phyloP scores from a whole-genome alignment of 2,329 filamentous ascomycete species.

The Annulohypoxylon truncatum region DNA sequence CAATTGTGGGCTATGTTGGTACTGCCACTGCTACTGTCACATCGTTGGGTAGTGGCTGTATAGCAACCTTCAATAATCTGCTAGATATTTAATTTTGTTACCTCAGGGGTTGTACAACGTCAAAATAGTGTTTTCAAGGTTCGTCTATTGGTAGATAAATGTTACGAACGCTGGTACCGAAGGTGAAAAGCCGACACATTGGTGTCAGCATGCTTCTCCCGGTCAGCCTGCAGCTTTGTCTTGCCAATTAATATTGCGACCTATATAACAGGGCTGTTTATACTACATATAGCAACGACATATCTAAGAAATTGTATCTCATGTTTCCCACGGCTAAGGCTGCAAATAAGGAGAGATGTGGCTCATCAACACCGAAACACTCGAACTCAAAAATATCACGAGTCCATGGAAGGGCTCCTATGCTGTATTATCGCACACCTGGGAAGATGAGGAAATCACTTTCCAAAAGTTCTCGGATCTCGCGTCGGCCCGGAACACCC shows the following conservation, averaged over 20 bases:
- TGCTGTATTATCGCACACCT: slow-evolving; percentile 34
- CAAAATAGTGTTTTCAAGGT: neutral
- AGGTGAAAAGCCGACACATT: neutral
- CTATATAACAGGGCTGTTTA: too few relatives aligned
- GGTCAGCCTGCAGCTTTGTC: neutral
- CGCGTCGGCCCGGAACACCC: neutral
- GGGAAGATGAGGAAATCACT: slow-evolving; percentile 23
- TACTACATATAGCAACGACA: neutral
- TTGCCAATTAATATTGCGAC: neutral
- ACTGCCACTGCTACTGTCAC: slow-evolving; percentile 4
- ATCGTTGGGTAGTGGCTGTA: neutral
- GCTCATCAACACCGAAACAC: slow-evolving; percentile 25
- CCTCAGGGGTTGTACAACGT: neutral
- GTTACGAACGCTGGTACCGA: neutral
- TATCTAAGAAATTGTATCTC: neutral
- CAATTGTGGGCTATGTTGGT: neutral
- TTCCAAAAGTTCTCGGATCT: slow-evolving; percentile 20
- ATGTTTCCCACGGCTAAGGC: neutral
- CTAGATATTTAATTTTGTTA: neutral
- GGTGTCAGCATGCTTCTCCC: slow-evolving; percentile 5
- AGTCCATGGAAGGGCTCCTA: slow-evolving; percentile 12
- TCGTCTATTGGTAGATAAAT: neutral
- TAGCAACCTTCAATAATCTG: neutral
- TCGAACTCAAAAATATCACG: slow-evolving; percentile 20
- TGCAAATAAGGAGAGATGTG: slow-evolving; percentile 19